Conservation (phyloP, 148 eudicot genomes). For the Dysphania ambrosioides region DNA sequence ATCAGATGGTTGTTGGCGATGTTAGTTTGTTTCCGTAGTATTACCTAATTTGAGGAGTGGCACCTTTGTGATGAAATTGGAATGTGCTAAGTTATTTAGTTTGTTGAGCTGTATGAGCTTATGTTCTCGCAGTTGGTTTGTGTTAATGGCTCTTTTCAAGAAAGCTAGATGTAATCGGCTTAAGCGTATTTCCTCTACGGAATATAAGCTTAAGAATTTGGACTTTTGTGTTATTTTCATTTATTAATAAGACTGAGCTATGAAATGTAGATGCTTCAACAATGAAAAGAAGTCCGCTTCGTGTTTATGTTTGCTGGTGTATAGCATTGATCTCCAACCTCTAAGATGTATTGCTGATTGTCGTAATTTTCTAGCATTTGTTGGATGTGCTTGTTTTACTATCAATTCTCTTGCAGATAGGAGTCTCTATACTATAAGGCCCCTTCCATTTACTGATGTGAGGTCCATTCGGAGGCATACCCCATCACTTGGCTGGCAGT, state of each 20-base stretch:
- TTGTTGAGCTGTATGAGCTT: not conserved
- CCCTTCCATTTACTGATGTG: conserved; percentile 72
- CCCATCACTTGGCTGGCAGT: conserved; percentile 93
- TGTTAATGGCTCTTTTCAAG: not conserved
- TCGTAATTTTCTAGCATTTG: not conserved
- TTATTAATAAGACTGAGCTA: too few species aligned
- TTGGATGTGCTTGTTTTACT: not conserved
- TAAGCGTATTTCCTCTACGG: not conserved
- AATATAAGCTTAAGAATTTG: not conserved
- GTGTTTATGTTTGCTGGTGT: not conserved
- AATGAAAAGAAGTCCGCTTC: not conserved
- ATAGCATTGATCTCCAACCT: not conserved
- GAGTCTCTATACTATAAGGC: conserved; percentile 82
- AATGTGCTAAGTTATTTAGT: not conserved
- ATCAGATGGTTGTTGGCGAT: not conserved
- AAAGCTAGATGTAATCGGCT: not conserved
- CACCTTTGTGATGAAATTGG: not conserved
- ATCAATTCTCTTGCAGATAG: conserved; percentile 59
- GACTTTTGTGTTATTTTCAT: too few species aligned
- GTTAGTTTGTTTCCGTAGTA: not conserved
- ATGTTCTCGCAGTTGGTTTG: not conserved
- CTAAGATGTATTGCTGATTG: not conserved
- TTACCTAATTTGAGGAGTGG: not conserved
- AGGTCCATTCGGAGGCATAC: conserved; percentile 83
- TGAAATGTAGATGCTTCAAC: too few species aligned